phyloP scores from a whole-genome alignment of 2,329 filamentous ascomycete species.

The Rhynchosporium secalis region DNA sequence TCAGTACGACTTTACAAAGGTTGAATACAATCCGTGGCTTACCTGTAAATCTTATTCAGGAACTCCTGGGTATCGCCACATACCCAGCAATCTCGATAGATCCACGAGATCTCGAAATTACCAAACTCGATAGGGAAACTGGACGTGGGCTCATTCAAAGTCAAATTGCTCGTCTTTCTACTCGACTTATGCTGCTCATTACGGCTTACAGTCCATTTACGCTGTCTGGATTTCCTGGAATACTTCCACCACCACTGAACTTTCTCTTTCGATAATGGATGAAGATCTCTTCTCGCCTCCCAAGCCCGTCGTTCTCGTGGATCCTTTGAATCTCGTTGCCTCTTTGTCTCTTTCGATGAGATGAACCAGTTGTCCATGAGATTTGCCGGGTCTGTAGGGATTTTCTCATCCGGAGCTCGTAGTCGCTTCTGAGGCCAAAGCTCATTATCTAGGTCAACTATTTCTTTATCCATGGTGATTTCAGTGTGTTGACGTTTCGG shows the following conservation, averaged over 20 bases:
- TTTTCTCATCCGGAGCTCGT: constrained; percentile 12
- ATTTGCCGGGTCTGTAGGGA: constrained; percentile 20
- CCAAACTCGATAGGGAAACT: constrained; percentile 17
- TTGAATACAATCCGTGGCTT: background rate
- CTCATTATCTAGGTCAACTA: constrained; percentile 19
- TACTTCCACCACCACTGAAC: constrained; percentile 13
- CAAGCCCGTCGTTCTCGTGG: constrained; percentile 4
- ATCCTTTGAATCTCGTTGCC: constrained; percentile 16
- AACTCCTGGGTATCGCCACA: constrained; percentile 16
- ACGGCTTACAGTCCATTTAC: constrained; percentile 6
- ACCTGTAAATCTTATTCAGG: constrained; percentile 18
- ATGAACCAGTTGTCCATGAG: constrained; percentile 26
- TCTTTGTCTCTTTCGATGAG: constrained; percentile 9
- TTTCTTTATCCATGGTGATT: constrained; percentile 5
- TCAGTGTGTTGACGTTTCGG: constrained; percentile 16
- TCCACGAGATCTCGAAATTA: constrained; percentile 21
- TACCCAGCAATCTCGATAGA: constrained; percentile 22
- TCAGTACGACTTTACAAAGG: background rate
- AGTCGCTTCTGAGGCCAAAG: constrained; percentile 17
- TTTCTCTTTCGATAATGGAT: constrained; percentile 8
- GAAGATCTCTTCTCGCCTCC: constrained; percentile 18
- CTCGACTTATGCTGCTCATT: constrained; percentile 7
- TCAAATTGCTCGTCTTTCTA: constrained; percentile 6
- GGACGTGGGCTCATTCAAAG: background rate
- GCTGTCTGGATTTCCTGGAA: constrained; percentile 1